A percentile compares a stretch with the other conserved stretches of the same genome.
Evolutionary conservation across 805 yeast genomes (phyloP).

Genomic region (Suhomyces xylopsoci): DNA sequence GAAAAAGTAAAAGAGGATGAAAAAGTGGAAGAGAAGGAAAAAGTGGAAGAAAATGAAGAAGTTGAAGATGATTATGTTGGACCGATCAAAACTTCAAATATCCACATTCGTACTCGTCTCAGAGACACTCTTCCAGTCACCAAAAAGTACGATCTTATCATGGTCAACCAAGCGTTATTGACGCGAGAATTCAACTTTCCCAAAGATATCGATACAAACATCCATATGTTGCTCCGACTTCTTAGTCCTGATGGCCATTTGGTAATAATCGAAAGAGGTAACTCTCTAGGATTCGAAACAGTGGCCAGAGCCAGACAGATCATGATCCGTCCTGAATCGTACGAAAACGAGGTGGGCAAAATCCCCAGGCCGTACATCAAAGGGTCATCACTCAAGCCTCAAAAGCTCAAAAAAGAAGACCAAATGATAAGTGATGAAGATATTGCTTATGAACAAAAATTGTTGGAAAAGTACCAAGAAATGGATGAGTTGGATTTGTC

Average conservation of each 20-base stretch:
- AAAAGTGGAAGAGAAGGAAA: slow-evolving; percentile 6
- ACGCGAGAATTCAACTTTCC: slow-evolving; percentile 62
- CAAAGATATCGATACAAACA: slow-evolving; percentile 63
- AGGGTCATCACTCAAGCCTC: slow-evolving; percentile 46
- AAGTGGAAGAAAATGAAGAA: slow-evolving; percentile 8
- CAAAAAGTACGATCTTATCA: slow-evolving; percentile 72
- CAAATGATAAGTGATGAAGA: slow-evolving; percentile 36
- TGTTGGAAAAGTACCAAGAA: slow-evolving; percentile 19
- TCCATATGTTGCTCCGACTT: slow-evolving; percentile 56
- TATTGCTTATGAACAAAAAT: slow-evolving; percentile 28
- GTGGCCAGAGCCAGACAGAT: slow-evolving; percentile 88
- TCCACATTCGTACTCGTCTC: slow-evolving; percentile 54
- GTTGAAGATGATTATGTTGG: slow-evolving; percentile 28
- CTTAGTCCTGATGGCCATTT: slow-evolving; percentile 78
- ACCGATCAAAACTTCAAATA: slow-evolving; percentile 53
- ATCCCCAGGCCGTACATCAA: slow-evolving; percentile 67
- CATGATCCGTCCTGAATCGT: slow-evolving; percentile 80
- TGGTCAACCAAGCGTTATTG: slow-evolving; percentile 76
- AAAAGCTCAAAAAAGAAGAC: slow-evolving; percentile 32
- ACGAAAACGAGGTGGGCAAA: slow-evolving; percentile 52
- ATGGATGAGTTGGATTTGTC: slow-evolving; percentile 6
- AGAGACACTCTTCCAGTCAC: slow-evolving; percentile 50
- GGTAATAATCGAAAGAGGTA: slow-evolving; percentile 83
- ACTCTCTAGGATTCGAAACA: slow-evolving; percentile 82
- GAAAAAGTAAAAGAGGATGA: slow-evolving; percentile 13